Evolutionary conservation across 768 basidiomycete species (phyloP).

Genomic region (Amanita molliuscula): DNA sequence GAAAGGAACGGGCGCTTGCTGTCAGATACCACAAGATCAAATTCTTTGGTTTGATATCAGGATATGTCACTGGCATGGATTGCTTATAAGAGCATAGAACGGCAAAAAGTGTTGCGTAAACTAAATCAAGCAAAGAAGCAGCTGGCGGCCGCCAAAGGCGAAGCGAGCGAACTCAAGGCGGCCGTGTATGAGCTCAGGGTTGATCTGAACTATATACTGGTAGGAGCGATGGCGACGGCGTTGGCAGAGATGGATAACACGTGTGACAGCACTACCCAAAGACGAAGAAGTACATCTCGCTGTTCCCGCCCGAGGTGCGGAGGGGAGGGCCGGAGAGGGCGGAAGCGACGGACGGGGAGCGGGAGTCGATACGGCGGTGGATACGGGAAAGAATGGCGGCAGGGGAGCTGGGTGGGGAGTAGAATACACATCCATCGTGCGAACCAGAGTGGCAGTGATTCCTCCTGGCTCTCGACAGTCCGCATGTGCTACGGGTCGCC

Average conservation of each 20-base stretch:
- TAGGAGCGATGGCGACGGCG: slow-evolving; percentile 19
- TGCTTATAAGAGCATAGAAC: slow-evolving; percentile 38
- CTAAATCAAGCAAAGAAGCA: slow-evolving; percentile 58
- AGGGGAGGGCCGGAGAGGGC: slow-evolving; percentile 20
- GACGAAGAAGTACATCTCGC: slow-evolving; percentile 78
- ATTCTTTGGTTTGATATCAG: slow-evolving; percentile 71
- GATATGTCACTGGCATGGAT: neutral
- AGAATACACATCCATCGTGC: slow-evolving; percentile 8
- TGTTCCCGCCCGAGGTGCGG: slow-evolving; percentile 68
- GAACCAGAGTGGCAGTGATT: slow-evolving; percentile 4
- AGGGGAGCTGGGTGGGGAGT: slow-evolving; percentile 30
- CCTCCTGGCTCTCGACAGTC: slow-evolving; percentile 14
- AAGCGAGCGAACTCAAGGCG: slow-evolving; percentile 26
- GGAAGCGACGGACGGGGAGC: slow-evolving; percentile 34
- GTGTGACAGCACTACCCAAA: slow-evolving; percentile 70
- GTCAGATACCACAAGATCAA: slow-evolving; percentile 82
- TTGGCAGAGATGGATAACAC: neutral
- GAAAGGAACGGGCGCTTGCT: slow-evolving; percentile 66
- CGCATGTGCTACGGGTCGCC: slow-evolving; percentile 68
- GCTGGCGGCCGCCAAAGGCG: slow-evolving; percentile 18
- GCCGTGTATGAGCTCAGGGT: slow-evolving; percentile 56
- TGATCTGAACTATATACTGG: slow-evolving; percentile 86
- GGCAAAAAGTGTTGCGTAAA: slow-evolving; percentile 77
- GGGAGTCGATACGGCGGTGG: slow-evolving; percentile 50
- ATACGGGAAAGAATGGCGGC: slow-evolving; percentile 49